These are phyloP conservation scores for Castanea sativa DNA, from an alignment of 306 rosid species.

Conservation along the genomic window DNA sequence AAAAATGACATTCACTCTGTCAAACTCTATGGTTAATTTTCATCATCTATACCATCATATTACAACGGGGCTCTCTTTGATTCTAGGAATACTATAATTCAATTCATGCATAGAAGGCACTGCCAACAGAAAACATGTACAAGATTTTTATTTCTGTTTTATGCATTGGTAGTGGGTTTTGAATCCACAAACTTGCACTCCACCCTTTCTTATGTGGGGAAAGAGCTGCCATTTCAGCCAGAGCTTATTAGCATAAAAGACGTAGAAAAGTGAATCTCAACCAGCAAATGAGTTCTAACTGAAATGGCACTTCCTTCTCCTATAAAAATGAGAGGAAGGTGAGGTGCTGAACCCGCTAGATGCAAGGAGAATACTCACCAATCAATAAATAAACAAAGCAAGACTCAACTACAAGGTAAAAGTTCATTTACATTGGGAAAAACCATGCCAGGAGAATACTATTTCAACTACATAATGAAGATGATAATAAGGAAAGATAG, in stretches of 20 bases:
- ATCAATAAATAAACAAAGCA: too few species aligned
- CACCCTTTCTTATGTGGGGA: too few species aligned
- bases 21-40: too few species aligned
- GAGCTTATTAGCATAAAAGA: background rate
- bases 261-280: background rate
- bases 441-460: background rate
- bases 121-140: too few species aligned
- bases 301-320: too few species aligned
- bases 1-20: background rate
- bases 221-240: too few species aligned
- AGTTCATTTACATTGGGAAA: background rate
- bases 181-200: too few species aligned
- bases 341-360: too few species aligned
- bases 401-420: background rate
- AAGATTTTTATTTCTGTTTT: too few species aligned
- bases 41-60: background rate
- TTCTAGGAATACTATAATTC: background rate
- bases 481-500: background rate
- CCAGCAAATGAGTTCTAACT: background rate
- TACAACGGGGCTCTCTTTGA: background rate
- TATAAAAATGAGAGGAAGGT: too few species aligned
- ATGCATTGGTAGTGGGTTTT: too few species aligned
- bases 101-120: background rate
- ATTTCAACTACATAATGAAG: background rate
- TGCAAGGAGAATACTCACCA: too few species aligned